Percentiles rank a stretch among this genome's conserved stretches.
Conservation (phyloP, 2,329 filamentous ascomycete genomes). For the Penicillium freii region DNA sequence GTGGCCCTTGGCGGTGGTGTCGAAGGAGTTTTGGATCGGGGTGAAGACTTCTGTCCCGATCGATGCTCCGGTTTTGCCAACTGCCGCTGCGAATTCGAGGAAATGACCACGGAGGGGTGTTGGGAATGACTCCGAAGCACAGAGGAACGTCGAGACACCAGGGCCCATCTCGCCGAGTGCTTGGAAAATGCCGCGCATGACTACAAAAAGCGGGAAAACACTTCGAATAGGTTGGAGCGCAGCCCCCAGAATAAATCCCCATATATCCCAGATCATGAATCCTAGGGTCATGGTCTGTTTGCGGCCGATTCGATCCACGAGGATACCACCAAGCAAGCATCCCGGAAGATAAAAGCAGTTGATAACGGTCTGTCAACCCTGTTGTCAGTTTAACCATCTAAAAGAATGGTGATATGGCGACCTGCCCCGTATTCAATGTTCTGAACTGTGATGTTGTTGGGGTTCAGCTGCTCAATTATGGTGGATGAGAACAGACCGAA, state of each 20-base stretch:
- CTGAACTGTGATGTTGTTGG: conserved; percentile 42
- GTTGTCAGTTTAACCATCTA: background rate
- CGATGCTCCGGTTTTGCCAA: conserved; percentile 51
- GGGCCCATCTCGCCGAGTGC: conserved; percentile 53
- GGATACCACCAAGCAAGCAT: conserved; percentile 48
- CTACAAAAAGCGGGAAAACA: conserved; percentile 52
- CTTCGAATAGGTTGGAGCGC: conserved; percentile 47
- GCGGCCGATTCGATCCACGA: conserved; percentile 52
- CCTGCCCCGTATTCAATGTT: conserved; percentile 28
- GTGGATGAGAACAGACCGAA: conserved; percentile 57
- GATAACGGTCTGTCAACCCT: conserved; percentile 44
- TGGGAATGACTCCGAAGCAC: conserved; percentile 50
- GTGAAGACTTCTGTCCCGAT: conserved; percentile 54
- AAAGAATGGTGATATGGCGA: background rate
- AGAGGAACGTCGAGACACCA: conserved; percentile 43
- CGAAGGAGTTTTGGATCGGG: conserved; percentile 49
- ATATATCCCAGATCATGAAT: conserved; percentile 45
- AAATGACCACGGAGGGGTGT: conserved; percentile 51
- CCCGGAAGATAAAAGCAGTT: conserved; percentile 54
- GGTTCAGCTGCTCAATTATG: conserved; percentile 48
- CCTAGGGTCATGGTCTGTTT: conserved; percentile 52
- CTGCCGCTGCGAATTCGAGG: conserved; percentile 49
- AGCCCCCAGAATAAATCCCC: conserved; percentile 53
- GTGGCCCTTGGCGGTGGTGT: conserved; percentile 45
- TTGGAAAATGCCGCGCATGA: conserved; percentile 53